Evolutionary conservation across 1,284 basidiomycete species (phyloP).

Genomic region (Leccinum pallidistipes): DNA sequence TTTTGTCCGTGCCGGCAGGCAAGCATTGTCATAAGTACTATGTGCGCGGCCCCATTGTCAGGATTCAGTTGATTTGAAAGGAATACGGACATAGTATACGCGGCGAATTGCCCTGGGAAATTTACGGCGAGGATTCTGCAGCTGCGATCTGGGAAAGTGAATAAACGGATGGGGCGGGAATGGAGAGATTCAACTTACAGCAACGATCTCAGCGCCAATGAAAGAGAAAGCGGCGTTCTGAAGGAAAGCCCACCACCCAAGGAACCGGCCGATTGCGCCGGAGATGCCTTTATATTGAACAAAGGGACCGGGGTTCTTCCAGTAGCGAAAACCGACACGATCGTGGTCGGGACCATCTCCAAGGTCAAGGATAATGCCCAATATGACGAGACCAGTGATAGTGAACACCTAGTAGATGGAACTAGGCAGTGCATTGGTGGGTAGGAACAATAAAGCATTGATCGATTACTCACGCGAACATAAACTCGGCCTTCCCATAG

Average conservation of each 20-base stretch:
- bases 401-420: slow-evolving; percentile 64
- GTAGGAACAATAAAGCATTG: not conserved
- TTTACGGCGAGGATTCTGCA: slow-evolving; percentile 54
- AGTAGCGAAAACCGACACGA: slow-evolving; percentile 50
- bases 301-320: slow-evolving; percentile 59
- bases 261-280: slow-evolving; percentile 52
- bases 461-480: slow-evolving; percentile 41
- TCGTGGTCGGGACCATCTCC: slow-evolving; percentile 59
- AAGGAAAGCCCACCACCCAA: slow-evolving; percentile 54
- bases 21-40: too few relatives aligned
- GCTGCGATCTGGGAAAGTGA: slow-evolving; percentile 53
- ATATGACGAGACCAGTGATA: slow-evolving; percentile 47
- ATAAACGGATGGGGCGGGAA: not conserved
- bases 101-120: slow-evolving; percentile 61
- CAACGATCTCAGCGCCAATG: slow-evolving; percentile 77
- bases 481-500: slow-evolving; percentile 58
- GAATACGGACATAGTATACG: slow-evolving; percentile 65
- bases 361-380: slow-evolving; percentile 50
- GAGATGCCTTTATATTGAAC: slow-evolving; percentile 43
- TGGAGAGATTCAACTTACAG: slow-evolving; percentile 46
- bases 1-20: too few relatives aligned
- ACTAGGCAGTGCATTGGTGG: slow-evolving; percentile 28
- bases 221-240: slow-evolving; percentile 70
- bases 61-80: not conserved
- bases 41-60: too few relatives aligned